Evolutionary conservation across 805 yeast species (phyloP), one percentile per base, ranked within the genome.

Genomic region (Zygoascus tannicola): DNA sequence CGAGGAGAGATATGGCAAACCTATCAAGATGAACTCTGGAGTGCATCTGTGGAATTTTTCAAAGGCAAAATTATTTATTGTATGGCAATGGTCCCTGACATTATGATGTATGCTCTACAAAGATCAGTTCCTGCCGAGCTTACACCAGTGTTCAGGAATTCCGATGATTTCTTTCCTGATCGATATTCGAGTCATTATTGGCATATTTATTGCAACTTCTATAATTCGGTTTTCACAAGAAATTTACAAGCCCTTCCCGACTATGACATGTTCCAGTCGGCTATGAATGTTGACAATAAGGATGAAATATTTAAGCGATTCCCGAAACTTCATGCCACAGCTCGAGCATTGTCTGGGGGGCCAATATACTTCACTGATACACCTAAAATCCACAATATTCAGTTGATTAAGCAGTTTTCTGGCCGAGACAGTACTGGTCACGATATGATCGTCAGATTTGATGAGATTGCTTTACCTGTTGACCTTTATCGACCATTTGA

Each of bases 131-230:
- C 41, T 28, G 23, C 22, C 8, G 16, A 37, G 7, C 32, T 38
- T 4, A 50, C 44, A n/a, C 56, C 61, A 2, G 50, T 52, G 8
- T 41, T 59, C 16, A 48, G 63, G 14, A 57, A 53, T 30, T 57
- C 63, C 5, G 61, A 59, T 32, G 63, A 58, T 37, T 58, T 56
- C 38, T 58, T 57, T 49, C 63, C 63, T 12, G 47, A 55, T 21
- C 48, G 50, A 35, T 45, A 47, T 8, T 38, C 48, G 3, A 53
- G 58, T 26, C 63, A 58, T 38, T 50, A 44, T 33, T 58, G 62
- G 62, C 63, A 58, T 40, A 47, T 56, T 12, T 58, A 52, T 40
- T 46, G 54, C 41, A 58, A 58, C 45, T 44, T 58, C 16, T 50
- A 47, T 50, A 56, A 53, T 26, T 36, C 55, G 18, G 26, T 47